Conservation (phyloP, 176 grass and related monocot genomes). For the Zoysia japonica region DNA sequence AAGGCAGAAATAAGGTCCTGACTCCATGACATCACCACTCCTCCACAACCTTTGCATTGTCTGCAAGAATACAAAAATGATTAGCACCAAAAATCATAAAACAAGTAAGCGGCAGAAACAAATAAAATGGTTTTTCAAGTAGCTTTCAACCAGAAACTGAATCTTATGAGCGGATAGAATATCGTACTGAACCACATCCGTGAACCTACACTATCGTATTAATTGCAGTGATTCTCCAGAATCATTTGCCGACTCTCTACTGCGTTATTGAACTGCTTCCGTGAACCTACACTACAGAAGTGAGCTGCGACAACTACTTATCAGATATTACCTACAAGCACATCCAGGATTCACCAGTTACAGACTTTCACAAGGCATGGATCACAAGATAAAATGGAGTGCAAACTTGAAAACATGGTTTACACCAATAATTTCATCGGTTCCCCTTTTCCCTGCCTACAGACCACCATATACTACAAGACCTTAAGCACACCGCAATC, state of each 20-base stretch:
- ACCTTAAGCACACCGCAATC: background rate
- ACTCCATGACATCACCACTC: conserved; percentile 44
- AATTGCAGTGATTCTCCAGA: background rate
- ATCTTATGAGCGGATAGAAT: background rate
- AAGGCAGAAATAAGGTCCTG: conserved; percentile 65
- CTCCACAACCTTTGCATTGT: conserved; percentile 53
- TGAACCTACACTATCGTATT: no score
- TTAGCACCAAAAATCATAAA: background rate
- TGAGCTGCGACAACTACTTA: background rate
- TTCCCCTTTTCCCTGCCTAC: no score
- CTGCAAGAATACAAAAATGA: conserved; percentile 36
- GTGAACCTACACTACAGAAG: background rate
- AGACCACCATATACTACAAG: background rate
- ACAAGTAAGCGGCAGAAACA: background rate
- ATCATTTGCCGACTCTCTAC: background rate
- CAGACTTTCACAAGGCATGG: background rate
- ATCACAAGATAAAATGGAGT: background rate
- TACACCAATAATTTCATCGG: background rate
- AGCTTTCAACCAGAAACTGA: background rate
- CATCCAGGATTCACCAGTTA: background rate
- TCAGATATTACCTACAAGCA: background rate
- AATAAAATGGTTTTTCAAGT: background rate
- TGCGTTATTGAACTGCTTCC: background rate
- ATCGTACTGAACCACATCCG: background rate
- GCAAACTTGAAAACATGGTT: background rate